A percentile compares a stretch with the other conserved stretches of the same genome.
These are phyloP conservation scores for Colletotrichum tabaci DNA, from an alignment of 2,329 filamentous ascomycete genomes.

Conservation along the genomic window DNA sequence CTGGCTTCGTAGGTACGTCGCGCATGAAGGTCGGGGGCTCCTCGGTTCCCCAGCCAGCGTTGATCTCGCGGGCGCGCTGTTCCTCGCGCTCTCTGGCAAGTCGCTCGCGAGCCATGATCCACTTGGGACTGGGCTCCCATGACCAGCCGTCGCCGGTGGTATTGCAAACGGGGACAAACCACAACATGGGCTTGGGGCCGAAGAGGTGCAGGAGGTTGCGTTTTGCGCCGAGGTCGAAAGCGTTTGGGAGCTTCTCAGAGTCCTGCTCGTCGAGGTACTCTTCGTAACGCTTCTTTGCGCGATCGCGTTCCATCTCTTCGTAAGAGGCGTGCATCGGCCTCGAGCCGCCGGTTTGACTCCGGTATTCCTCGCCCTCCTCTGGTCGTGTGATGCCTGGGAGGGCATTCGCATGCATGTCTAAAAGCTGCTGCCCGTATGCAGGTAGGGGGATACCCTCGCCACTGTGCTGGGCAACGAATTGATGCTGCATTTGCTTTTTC, in stretches of 20 bases:
- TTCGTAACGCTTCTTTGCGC: slow-evolving; percentile 70
- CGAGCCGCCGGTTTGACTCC: slow-evolving; percentile 51
- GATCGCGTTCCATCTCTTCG: slow-evolving; percentile 68
- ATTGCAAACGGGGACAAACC: slow-evolving; percentile 86
- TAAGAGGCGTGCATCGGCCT: slow-evolving; percentile 65
- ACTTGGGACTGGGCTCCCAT: slow-evolving; percentile 89
- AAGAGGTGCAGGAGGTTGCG: slow-evolving; percentile 87
- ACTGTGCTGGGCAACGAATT: slow-evolving; percentile 70
- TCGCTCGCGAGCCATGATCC: slow-evolving; percentile 79
- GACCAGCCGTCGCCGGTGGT: slow-evolving; percentile 94
- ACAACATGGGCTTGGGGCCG: slow-evolving; percentile 79
- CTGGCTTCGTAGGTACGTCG: slow-evolving; percentile 40
- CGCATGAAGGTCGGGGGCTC: slow-evolving; percentile 46
- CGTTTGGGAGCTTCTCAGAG: slow-evolving; percentile 88
- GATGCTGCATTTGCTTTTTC: slow-evolving; percentile 77
- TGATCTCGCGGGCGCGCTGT: slow-evolving; percentile 75
- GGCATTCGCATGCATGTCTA: slow-evolving; percentile 86
- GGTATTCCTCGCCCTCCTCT: slow-evolving; percentile 81
- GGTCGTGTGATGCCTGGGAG: slow-evolving; percentile 84
- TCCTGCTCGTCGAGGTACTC: slow-evolving; percentile 93
- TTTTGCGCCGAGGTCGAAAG: slow-evolving; percentile 90
- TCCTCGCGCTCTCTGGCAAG: slow-evolving; percentile 71
- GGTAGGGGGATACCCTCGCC: slow-evolving; percentile 66
- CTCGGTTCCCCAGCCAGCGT: slow-evolving; percentile 76
- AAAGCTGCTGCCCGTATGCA: slow-evolving; percentile 79